These are phyloP conservation scores for Pulveroboletus frians DNA, from an alignment of 768 basidiomycete genomes.

Conservation along the genomic window DNA sequence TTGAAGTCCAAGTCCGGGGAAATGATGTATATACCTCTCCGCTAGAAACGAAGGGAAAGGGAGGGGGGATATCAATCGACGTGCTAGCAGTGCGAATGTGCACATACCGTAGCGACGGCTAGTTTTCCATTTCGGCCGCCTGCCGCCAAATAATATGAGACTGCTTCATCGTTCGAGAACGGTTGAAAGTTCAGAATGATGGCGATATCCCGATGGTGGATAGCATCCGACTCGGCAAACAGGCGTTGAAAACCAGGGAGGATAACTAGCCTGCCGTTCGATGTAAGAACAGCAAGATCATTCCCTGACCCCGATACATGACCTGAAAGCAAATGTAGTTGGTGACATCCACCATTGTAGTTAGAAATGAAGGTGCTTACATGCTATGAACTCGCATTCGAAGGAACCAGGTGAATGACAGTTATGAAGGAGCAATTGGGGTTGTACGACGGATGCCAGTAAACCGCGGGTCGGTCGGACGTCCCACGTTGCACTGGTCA, in stretches of 20 bases:
- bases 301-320: constrained; percentile 48
- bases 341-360: background rate
- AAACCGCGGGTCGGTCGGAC: constrained; percentile 19
- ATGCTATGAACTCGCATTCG: constrained; percentile 24
- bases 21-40: constrained; percentile 24
- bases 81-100: background rate
- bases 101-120: constrained; percentile 43
- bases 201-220: constrained; percentile 39
- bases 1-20: constrained; percentile 23
- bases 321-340: constrained; percentile 16
- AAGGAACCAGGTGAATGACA: constrained; percentile 1
- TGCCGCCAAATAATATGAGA: constrained; percentile 47
- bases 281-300: constrained; percentile 29
- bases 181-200: constrained; percentile 23
- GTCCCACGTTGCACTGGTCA: constrained; percentile 33
- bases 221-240: constrained; percentile 21
- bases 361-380: constrained; percentile 10
- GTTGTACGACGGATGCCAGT: constrained; percentile 12
- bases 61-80: background rate
- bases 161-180: constrained; percentile 5
- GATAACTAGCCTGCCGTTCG: constrained; percentile 23
- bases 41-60: background rate
- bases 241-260: constrained; percentile 26
- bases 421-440: constrained; percentile 19
- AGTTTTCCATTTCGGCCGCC: constrained; percentile 37